Conservation (phyloP, 495 filamentous ascomycete species). For the Lasiosphaeris hirsuta region DNA sequence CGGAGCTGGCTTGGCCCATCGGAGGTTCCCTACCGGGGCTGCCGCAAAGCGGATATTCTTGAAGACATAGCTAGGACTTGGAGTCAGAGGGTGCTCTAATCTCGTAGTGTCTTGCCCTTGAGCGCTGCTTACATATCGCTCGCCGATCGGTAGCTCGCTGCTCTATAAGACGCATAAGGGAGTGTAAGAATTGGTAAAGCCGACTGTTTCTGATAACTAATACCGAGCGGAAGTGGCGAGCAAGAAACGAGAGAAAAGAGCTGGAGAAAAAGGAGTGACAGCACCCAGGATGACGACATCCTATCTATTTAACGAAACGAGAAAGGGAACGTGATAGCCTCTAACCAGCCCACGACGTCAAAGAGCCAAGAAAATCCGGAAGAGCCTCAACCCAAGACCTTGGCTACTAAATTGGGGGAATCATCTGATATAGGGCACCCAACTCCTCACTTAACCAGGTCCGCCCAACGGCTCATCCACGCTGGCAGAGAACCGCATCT, state of each 20-base stretch:
- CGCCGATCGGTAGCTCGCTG: slow-evolving; percentile 15
- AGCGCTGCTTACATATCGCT: slow-evolving; percentile 19
- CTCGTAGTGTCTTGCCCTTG: background rate
- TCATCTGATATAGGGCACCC: no score
- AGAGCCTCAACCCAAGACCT: no score
- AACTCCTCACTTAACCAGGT: no score
- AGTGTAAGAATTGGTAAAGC: slow-evolving; percentile 22
- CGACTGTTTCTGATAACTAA: slow-evolving; percentile 16
- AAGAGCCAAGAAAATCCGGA: no score
- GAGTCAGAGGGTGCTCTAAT: background rate
- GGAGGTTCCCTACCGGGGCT: slow-evolving; percentile 50
- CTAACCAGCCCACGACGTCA: no score
- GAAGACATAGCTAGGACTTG: slow-evolving; percentile 41
- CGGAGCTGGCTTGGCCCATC: slow-evolving; percentile 53
- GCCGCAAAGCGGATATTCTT: slow-evolving; percentile 59
- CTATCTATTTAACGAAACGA: background rate
- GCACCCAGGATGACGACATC: background rate
- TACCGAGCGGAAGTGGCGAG: slow-evolving; percentile 13
- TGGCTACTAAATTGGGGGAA: no score
- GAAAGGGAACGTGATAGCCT: background rate
- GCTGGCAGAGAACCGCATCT: background rate
- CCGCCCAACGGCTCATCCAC: no score
- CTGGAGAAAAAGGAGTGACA: background rate
- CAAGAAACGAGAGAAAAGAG: slow-evolving; percentile 3
- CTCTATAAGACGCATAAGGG: slow-evolving; percentile 31